Base-by-base conservation (phyloP, 2,329 filamentous ascomycete species). In the Penicillium polonicum region DNA sequence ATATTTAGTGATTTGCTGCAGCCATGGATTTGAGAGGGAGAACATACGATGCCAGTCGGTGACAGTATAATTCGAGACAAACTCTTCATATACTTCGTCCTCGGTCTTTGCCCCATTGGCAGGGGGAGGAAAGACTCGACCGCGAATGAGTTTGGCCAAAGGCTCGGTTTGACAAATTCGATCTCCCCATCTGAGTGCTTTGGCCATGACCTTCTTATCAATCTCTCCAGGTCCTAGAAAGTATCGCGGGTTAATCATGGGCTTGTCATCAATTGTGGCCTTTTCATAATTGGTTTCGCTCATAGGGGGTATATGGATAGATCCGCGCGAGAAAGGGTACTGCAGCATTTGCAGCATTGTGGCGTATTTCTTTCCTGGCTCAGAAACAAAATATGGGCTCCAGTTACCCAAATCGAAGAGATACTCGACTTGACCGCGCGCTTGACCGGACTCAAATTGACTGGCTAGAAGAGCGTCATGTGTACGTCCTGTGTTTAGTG, bases 271-370 rank as follows among this genome's bases (percentile, higher is more conserved):
- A 27, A 71, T 39, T 21, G 63, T 43, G 12, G 52, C 48, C 15
- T 54, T 53, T 13, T 29, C 36, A 25, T 43, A 39, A 15, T 33
- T 21, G 31, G 15, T 39, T 12, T 61, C 52, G 7, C 36, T 27
- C 31, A 42, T 52, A 2, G 70, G 61, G 3, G 57, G 49, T 4
- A 83, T 76, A 58, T 84, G 82, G 10, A 83, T 72, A 2, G 72
- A 77, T 0, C 82, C 82, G 3, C 74, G 70, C 0, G 79, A 78
- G 31, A 81, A 81, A 0, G 82, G 81, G 65, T 83, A 82, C 58
- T 83, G 80, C 1, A 83, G 68, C 57, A 82, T 79, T 56, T 79
- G 77, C 0, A 83, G 61, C 72, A 82, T 76, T 3, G 78, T 81
- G 9, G 72, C 79, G 55, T 83, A 82, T 54, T 75, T 77, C 58